Conservation (phyloP, 2,329 filamentous ascomycete genomes). For the Grosmannia huntii region DNA sequence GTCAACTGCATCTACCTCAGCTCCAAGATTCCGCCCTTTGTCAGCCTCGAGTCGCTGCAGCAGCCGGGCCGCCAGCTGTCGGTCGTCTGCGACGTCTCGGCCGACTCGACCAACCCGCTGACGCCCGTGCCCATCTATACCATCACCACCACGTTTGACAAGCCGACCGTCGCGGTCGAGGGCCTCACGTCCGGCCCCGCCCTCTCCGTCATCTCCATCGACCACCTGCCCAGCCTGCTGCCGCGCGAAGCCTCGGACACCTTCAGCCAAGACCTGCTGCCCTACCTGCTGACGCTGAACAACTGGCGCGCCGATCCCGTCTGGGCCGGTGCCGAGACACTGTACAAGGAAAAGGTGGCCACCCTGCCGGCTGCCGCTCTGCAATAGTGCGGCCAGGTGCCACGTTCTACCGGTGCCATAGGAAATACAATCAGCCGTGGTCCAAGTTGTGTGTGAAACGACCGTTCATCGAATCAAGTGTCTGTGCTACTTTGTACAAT, state of each 20-base stretch:
- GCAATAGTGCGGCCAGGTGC: too few relatives aligned
- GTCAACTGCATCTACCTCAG: conserved; percentile 81
- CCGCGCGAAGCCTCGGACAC: conserved; percentile 76
- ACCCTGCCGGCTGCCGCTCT: conserved; percentile 8
- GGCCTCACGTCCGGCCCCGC: conserved; percentile 39
- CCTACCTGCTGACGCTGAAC: conserved; percentile 65
- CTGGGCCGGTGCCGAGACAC: conserved; percentile 74
- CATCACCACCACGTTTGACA: conserved; percentile 74
- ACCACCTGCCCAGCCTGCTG: conserved; percentile 72
- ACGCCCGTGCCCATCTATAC: conserved; percentile 60
- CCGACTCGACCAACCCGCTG: conserved; percentile 60
- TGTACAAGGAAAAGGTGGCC: conserved; percentile 69
- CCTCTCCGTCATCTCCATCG: conserved; percentile 74
- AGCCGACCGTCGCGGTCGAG: conserved; percentile 70
- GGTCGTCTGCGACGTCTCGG: conserved; percentile 69
- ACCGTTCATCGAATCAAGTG: neutral
- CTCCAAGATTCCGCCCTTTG: conserved; percentile 66
- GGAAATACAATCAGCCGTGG: too few relatives aligned
- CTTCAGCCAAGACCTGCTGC: conserved; percentile 67
- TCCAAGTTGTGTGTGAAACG: too few relatives aligned
- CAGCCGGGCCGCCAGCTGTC: conserved; percentile 57
- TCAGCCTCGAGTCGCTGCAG: conserved; percentile 57
- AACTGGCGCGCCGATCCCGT: conserved; percentile 59
- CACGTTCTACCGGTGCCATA: too few relatives aligned
- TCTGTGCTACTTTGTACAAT: neutral